Evolutionary conservation across 345 rosid species (phyloP).

Genomic region (Lepidium sativum): DNA sequence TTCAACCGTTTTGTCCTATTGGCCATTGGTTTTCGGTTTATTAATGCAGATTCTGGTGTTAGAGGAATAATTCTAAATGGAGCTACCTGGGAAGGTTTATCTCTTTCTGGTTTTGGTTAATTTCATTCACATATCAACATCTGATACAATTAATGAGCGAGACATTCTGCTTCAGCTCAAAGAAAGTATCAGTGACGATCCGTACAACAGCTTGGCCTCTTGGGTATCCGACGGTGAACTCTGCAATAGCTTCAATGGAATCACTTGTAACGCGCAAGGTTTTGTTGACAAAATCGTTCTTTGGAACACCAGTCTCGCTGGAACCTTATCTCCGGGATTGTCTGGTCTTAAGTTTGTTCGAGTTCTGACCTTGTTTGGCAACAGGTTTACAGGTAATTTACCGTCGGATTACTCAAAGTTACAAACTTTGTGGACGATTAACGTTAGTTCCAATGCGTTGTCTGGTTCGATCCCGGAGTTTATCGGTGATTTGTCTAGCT

Average conservation of each 20-base stretch:
- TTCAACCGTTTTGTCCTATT: constrained; percentile 13
- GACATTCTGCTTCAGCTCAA: constrained; percentile 83
- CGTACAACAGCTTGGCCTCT: constrained; percentile 46
- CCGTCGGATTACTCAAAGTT: constrained; percentile 61
- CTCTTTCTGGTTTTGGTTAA: constrained; percentile 39
- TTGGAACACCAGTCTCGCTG: constrained; percentile 79
- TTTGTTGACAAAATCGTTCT: constrained; percentile 76
- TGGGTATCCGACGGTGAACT: too few species aligned
- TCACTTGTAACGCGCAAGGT: constrained; percentile 61
- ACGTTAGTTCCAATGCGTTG: constrained; percentile 80
- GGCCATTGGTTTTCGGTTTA: too few species aligned
- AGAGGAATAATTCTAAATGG: background rate
- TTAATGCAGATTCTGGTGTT: constrained; percentile 22
- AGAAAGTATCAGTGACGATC: constrained; percentile 62
- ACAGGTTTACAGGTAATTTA: constrained; percentile 70
- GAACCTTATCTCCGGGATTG: constrained; percentile 55
- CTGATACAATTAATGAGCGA: constrained; percentile 46
- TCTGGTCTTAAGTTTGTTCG: constrained; percentile 70
- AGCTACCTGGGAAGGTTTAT: constrained; percentile 23
- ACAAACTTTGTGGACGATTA: constrained; percentile 78
- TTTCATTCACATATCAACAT: constrained; percentile 28
- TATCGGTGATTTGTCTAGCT: constrained; percentile 64
- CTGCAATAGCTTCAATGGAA: constrained; percentile 62
- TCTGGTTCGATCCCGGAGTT: constrained; percentile 90
- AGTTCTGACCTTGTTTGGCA: constrained; percentile 82